phyloP scores from a whole-genome alignment of 2,329 filamentous ascomycete genomes.

The Penicillium occitanis region DNA sequence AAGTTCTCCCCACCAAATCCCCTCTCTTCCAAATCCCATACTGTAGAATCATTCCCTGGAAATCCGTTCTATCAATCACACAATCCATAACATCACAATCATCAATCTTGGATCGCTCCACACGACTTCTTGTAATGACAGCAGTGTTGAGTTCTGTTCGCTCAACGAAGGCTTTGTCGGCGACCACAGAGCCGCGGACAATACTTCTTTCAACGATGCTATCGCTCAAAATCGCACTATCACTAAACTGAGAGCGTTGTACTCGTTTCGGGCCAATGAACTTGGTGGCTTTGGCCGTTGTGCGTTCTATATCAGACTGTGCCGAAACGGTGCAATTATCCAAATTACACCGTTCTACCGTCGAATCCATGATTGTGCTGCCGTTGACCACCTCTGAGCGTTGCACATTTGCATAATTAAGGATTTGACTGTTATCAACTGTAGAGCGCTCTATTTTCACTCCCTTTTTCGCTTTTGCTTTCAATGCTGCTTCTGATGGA shows the following conservation, averaged over 20 bases:
- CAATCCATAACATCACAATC: constrained; percentile 26
- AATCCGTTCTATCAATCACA: constrained; percentile 21
- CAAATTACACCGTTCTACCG: constrained; percentile 10
- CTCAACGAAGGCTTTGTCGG: constrained; percentile 16
- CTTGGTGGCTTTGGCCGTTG: constrained; percentile 10
- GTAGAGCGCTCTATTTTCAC: constrained; percentile 2
- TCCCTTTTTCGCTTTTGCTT: neutral
- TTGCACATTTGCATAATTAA: constrained; percentile 7
- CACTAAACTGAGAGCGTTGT: constrained; percentile 16
- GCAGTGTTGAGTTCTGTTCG: constrained; percentile 17
- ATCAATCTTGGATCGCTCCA: constrained; percentile 20
- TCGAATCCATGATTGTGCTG: constrained; percentile 14
- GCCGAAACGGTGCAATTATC: constrained; percentile 1
- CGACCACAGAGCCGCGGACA: constrained; percentile 14
- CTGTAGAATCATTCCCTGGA: constrained; percentile 24
- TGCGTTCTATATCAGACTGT: constrained; percentile 1
- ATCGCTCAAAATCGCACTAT: constrained; percentile 17
- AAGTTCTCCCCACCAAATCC: constrained; percentile 24
- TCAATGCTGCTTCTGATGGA: neutral
- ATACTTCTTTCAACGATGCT: constrained; percentile 21
- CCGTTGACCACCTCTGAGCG: constrained; percentile 19
- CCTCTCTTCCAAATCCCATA: constrained; percentile 26
- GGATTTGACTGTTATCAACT: neutral
- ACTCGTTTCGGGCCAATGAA: constrained; percentile 18
- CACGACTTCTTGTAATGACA: constrained; percentile 18